Conservation (phyloP, 2,329 filamentous ascomycete genomes). For the Fusarium sp. region DNA sequence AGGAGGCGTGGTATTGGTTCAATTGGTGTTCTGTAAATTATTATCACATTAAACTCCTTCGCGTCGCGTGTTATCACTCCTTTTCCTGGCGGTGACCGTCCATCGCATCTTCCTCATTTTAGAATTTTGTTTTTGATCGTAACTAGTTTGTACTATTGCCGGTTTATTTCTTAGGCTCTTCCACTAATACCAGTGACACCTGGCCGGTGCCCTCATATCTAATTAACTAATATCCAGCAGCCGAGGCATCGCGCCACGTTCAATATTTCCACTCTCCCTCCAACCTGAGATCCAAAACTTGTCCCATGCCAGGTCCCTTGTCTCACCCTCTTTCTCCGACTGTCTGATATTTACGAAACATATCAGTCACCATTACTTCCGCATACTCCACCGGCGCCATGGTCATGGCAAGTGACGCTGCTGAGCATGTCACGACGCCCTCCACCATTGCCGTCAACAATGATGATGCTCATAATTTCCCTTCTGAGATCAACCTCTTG, state of each 20-base stretch:
- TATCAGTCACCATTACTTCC: slow-evolving; percentile 18
- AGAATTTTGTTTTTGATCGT: not conserved
- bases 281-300: not conserved
- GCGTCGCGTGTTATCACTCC: slow-evolving; percentile 9
- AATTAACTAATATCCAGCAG: slow-evolving; percentile 35
- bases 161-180: slow-evolving; percentile 10
- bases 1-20: slow-evolving; percentile 6
- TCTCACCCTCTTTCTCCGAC: not conserved
- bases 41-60: slow-evolving; percentile 3
- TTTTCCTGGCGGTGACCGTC: not conserved
- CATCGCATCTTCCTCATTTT: not conserved
- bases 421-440: slow-evolving; percentile 32
- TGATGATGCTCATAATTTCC: slow-evolving; percentile 47
- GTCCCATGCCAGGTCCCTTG: not conserved
- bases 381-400: slow-evolving; percentile 30
- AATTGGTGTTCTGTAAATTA: slow-evolving; percentile 16
- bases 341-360: not conserved
- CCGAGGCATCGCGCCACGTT: slow-evolving; percentile 15
- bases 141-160: not conserved
- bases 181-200: slow-evolving; percentile 11
- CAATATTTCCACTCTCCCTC: not conserved
- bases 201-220: slow-evolving; percentile 16
- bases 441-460: slow-evolving; percentile 26
- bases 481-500: slow-evolving; percentile 76
- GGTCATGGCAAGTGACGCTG: slow-evolving; percentile 31